Base-by-base conservation (phyloP, 202 grass and related monocot genomes). In the Cymbopogon flexuosus region DNA sequence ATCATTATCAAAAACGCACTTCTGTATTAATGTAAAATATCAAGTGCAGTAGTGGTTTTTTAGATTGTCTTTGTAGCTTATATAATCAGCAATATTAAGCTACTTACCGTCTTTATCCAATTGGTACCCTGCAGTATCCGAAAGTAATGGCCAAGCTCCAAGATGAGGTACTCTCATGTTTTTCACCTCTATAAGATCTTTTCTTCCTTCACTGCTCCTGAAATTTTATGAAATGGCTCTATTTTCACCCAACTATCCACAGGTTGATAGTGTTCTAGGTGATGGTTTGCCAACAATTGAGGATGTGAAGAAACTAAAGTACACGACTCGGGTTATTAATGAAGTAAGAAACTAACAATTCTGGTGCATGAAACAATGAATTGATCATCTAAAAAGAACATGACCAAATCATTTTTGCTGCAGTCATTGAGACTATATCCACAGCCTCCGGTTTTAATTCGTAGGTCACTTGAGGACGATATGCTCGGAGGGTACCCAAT, bases 381-480 rank as follows among this genome's bases (percentile, higher is more conserved):
- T 72, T 70, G 19, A 13, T 63, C 49, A 56, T 5, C 51, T 12
- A 40, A 64, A 61, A 57, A 36, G 72, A 80, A 86, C 29, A n/a
- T 75, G 66, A 61, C 61, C 36, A 65, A 80, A 69, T 75, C 65
- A 37, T 36, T 0, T 2, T 65, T 88, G 8, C 80, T 98, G 80
- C 88, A 98, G 96, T 95, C 96, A 63, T 88, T 98, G 80, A 95
- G 96, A 86, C 66, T 98, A 42, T 98, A 95, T 65, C 96, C 96
- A 37, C 96, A 98, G 23, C 96, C 96, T 12, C 96, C 96, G 6
- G 92, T 98, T 66, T 85, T 98, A 79, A 98, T 98, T 73, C 90
- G 90, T 6, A 92, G 92, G n/a, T 98, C 96, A 70, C 87, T 95
- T 76, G 88, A 89, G 61, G 89, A 93, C 89, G 96, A 95, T 81